These are phyloP conservation scores for Fusarium heterosporum DNA, from an alignment of 2,329 filamentous ascomycete genomes.

Conservation along the genomic window DNA sequence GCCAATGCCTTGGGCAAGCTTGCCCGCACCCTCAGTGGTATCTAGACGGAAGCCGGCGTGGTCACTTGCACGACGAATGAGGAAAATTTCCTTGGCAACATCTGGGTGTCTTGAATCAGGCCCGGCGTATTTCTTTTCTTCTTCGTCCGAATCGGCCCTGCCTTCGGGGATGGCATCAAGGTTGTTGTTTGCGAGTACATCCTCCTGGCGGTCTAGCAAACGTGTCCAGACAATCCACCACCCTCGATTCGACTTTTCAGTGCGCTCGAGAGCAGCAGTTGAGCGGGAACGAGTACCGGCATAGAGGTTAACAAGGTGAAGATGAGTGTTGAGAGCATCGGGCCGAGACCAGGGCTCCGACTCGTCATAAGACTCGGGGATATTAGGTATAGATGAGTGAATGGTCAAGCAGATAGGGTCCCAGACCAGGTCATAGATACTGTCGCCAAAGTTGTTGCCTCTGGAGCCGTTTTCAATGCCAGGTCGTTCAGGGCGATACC, in stretches of 20 bases:
- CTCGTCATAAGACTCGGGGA: conserved; percentile 61
- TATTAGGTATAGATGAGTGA: conserved; percentile 74
- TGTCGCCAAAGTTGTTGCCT: conserved; percentile 36
- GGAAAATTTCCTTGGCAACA: conserved; percentile 69
- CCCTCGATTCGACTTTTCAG: conserved; percentile 73
- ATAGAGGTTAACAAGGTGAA: conserved; percentile 71
- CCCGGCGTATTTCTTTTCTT: conserved; percentile 27
- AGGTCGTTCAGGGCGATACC: conserved; percentile 65
- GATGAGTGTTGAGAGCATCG: conserved; percentile 74
- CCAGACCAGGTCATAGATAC: conserved; percentile 73
- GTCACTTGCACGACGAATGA: conserved; percentile 71
- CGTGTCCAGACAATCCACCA: conserved; percentile 79
- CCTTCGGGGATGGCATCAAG: conserved; percentile 47
- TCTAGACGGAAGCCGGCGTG: conserved; percentile 57
- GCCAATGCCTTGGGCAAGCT: conserved; percentile 78
- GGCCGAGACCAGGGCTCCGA: conserved; percentile 65
- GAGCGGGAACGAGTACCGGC: conserved; percentile 55
- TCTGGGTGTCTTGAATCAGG: conserved; percentile 22
- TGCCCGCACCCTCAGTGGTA: conserved; percentile 65
- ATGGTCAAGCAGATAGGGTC: conserved; percentile 67
- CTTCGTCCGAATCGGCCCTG: conserved; percentile 30
- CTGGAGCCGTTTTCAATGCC: conserved; percentile 46
- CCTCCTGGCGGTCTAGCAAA: conserved; percentile 56
- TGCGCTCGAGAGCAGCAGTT: conserved; percentile 68
- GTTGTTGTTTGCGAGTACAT: conserved; percentile 25